Conservation (phyloP, 768 basidiomycete species). For the Mycena metata region DNA sequence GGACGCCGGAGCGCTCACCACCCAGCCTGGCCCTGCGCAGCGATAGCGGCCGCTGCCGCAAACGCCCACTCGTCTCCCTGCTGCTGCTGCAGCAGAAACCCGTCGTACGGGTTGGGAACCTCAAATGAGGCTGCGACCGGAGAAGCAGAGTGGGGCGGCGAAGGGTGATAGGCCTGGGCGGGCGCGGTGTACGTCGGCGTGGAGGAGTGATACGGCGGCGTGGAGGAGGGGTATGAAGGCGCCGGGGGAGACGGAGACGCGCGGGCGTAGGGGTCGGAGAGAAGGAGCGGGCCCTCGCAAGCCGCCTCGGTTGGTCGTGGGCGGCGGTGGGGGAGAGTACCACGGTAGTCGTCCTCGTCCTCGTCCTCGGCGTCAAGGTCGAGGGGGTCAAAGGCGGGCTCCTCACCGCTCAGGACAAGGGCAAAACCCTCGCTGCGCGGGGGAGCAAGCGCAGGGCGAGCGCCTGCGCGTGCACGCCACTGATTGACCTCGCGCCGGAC, state of each 20-base stretch:
- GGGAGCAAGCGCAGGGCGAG: constrained; percentile 49
- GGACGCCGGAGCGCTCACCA: constrained; percentile 11
- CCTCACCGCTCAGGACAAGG: constrained; percentile 62
- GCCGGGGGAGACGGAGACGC: constrained; percentile 3
- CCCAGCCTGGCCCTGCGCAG: constrained; percentile 1
- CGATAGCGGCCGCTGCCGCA: constrained; percentile 9
- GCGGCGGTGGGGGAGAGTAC: not conserved
- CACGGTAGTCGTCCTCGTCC: constrained; percentile 15
- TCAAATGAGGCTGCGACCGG: constrained; percentile 31
- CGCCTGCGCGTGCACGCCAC: constrained; percentile 34
- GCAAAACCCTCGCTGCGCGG: constrained; percentile 64
- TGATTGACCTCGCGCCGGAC: constrained; percentile 38
- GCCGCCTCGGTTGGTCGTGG: constrained; percentile 20
- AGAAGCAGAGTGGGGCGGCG: constrained; percentile 13
- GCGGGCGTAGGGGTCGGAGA: constrained; percentile 31
- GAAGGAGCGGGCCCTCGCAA: constrained; percentile 35
- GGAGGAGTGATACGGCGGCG: not conserved
- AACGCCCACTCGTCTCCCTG: constrained; percentile 25
- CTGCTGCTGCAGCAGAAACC: constrained; percentile 25
- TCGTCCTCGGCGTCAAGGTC: constrained; percentile 55
- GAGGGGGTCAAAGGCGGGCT: constrained; percentile 58
- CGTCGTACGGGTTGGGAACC: constrained; percentile 22
- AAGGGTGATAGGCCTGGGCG: not conserved
- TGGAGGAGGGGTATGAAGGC: not conserved
- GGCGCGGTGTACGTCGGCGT: constrained; percentile 5